Conservation (phyloP, 2,329 filamentous ascomycete genomes). For the Claviceps humidiphila region DNA sequence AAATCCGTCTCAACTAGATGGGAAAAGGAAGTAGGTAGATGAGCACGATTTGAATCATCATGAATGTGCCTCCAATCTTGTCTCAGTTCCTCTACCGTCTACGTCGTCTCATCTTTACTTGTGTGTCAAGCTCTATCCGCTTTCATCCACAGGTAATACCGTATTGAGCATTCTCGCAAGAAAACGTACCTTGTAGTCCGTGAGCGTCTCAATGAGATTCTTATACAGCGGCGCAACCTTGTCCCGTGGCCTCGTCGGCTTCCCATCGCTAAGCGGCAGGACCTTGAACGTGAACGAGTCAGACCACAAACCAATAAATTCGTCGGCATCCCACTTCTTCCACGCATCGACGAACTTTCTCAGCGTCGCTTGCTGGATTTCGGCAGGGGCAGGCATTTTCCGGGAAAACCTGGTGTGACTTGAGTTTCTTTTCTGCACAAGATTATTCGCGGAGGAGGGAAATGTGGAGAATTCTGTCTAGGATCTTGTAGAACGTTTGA, state of each 20-base stretch:
- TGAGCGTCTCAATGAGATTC: neutral
- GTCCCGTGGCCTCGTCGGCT: neutral
- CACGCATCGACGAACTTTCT: neutral
- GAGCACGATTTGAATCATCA: too few species aligned
- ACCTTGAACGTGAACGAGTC: neutral
- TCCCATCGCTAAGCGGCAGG: neutral
- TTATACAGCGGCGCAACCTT: neutral
- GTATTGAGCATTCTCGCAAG: neutral
- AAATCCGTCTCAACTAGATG: neutral
- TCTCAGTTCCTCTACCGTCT: too few species aligned
- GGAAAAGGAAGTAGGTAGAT: neutral
- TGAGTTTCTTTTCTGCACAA: neutral
- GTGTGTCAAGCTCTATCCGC: neutral
- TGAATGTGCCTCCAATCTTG: too few species aligned
- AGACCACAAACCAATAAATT: neutral
- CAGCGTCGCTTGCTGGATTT: neutral
- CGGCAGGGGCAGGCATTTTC: neutral
- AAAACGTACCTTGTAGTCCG: neutral
- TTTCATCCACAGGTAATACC: neutral
- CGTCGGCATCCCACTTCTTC: neutral
- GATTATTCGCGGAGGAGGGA: too few species aligned
- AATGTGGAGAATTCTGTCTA: too few species aligned
- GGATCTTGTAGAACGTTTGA: too few species aligned
- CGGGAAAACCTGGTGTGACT: neutral
- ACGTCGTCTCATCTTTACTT: neutral